Percentiles rank a stretch among this genome's conserved stretches.
phyloP scores from a whole-genome alignment of 768 basidiomycete genomes.

The Chiua virens region DNA sequence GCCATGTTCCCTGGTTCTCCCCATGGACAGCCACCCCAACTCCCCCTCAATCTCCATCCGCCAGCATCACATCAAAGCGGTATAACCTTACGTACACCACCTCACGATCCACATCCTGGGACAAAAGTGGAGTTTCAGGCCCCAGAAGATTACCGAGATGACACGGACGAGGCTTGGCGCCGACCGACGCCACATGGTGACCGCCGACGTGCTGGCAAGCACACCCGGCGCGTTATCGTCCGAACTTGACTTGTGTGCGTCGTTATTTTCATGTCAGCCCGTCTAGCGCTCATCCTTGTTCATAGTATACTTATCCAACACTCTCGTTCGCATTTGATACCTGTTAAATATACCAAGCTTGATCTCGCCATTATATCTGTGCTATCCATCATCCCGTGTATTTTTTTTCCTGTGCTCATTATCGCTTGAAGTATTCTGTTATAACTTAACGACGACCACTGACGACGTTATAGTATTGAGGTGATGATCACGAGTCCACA shows the following conservation, averaged over 20 bases:
- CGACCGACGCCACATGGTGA: slow-evolving; percentile 73
- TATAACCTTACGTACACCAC: slow-evolving; percentile 44
- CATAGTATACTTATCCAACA: not conserved
- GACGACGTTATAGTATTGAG: slow-evolving; percentile 15
- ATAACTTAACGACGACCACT: slow-evolving; percentile 10
- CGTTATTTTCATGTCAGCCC: no score
- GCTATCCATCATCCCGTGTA: slow-evolving; percentile 24
- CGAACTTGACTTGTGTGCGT: slow-evolving; percentile 28
- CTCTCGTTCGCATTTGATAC: slow-evolving; percentile 20
- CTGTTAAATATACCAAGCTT: slow-evolving; percentile 21
- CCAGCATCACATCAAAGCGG: slow-evolving; percentile 25
- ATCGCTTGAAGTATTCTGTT: slow-evolving; percentile 12
- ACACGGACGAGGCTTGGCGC: slow-evolving; percentile 70
- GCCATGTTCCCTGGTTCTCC: slow-evolving; percentile 30
- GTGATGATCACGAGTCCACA: slow-evolving; percentile 10
- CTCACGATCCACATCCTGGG: slow-evolving; percentile 42
- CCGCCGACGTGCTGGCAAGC: slow-evolving; percentile 76
- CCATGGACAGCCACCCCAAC: slow-evolving; percentile 33
- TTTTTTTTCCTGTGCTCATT: slow-evolving; percentile 7
- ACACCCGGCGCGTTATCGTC: slow-evolving; percentile 72
- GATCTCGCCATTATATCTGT: slow-evolving; percentile 18
- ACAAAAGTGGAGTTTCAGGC: slow-evolving; percentile 31
- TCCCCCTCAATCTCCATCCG: slow-evolving; percentile 34
- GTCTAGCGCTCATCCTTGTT: not conserved
- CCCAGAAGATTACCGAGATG: slow-evolving; percentile 52